Evolutionary conservation across 768 basidiomycete species (phyloP), one percentile per base, ranked within the genome.

Genomic region (Serendipita sp.): DNA sequence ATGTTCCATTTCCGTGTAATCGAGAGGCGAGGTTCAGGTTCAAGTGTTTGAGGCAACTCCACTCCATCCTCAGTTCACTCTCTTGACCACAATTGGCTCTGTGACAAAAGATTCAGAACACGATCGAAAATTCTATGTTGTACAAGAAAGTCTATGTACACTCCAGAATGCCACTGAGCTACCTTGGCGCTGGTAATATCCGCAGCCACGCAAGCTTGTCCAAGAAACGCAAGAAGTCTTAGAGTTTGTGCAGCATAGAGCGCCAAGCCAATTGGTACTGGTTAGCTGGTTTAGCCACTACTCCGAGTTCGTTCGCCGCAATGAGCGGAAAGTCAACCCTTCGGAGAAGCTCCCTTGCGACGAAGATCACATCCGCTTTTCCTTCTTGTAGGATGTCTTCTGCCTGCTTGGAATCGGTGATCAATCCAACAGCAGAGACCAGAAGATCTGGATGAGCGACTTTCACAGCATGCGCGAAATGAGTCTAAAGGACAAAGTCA

Each of bases 381-480:
- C 82, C 83, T 1, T 79, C 73, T 65, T 80, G 75, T n/a, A 90
- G 70, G 69, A 83, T 81, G 4, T 78, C 74, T 69, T 90, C 82
- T 0, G 84, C 83, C 31, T 81, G 73, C n/a, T 74, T 64, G 2
- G 85, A 79, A 9, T 81, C 76, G 0, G 82, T 85, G 68, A 93
- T 87, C 60, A 87, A 70, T 0, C 90, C 90, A 20, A 91, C 90
- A 3, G 84, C 71, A 9, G 83, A 81, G 60, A 88, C 71, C 17
- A 74, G 64, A 24, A 85, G 69, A 22, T 78, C 73, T 0, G 84
- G 83, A 61, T 83, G 70, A 0, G 79, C 80, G 58, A 79, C 78
- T 71, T 86, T 84, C 63, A 87, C 72, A 20, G 77, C 78, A 62
- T 80, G 82, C 1, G 88, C 82, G 67, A 87, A 88, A 2, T 79